Evolutionary conservation across 805 yeast genomes (phyloP), one percentile per base, ranked within the genome.

Genomic region (Brettanomyces nanus): DNA sequence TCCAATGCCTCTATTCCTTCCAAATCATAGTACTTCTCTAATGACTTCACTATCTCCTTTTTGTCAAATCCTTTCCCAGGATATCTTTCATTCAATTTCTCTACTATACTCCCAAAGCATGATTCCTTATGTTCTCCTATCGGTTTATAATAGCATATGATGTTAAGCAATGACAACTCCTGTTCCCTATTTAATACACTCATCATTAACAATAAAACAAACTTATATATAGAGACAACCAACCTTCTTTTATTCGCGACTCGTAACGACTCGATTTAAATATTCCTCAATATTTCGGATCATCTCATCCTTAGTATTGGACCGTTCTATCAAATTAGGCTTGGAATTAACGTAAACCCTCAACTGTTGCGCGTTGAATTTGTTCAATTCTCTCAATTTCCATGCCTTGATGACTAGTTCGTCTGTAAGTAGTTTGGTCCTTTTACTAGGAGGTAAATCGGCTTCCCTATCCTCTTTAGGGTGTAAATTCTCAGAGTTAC

Each of bases 311-410:
- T 71, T 73, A 34, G 56, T 64, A 2, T 58, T 47, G 0, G 66
- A 75, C 20, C 45, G 40, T 21, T 53, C 58, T 15, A 68, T 67
- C 31, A 45, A 33, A 20, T 49, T 56, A 30, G 58, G 56, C 43
- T 68, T 62, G 19, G 58, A 51, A 17, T 47, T 49, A 35, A 63
- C 61, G 42, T 64, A 72, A n/a, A 46, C 52, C 41, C 56, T 61
- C 25, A 73, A 51, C 43, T 72, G 75, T 3, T 58, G 58, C 28
- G 63, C 63, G n/a, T 64, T 66, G 40, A 66, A 69, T 18, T 49
- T 43, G 5, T 41, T 37, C 54, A 70, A 57, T 13, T 33, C 43
- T 4, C 47, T 38, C 25, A 57, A 41, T 39, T 62, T 63, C 71
- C 72, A 71, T 4, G 71, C 68, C 11, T 57, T 51, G 19, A 68